Conservation (phyloP, 2,329 filamentous ascomycete species). For the Aspergillus clavatus region DNA sequence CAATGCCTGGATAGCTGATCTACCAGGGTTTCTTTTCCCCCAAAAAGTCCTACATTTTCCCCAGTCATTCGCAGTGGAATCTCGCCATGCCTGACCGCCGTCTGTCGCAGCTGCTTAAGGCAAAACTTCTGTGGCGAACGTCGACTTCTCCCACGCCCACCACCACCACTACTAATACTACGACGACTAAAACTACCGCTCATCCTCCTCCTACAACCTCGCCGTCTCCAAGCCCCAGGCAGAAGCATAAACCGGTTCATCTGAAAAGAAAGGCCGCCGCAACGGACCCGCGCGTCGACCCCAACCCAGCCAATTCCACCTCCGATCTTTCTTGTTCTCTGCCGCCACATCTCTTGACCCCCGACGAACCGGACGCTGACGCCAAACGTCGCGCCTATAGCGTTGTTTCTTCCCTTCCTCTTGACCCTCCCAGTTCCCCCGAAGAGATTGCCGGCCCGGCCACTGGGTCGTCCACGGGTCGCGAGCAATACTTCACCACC, state of each 20-base stretch:
- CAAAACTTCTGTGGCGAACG: conserved; percentile 36
- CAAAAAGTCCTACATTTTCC: too few relatives aligned
- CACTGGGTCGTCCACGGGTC: conserved; percentile 9
- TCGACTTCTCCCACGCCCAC: conserved; percentile 20
- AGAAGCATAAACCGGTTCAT: neutral
- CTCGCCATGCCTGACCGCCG: conserved; percentile 30
- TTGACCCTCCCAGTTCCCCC: conserved; percentile 12
- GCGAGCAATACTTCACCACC: conserved; percentile 3
- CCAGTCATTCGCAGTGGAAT: neutral
- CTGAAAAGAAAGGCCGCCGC: conserved; percentile 16
- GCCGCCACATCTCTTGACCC: conserved; percentile 19
- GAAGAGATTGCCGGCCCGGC: conserved; percentile 14
- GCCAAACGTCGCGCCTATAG: conserved; percentile 21
- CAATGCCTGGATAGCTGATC: neutral
- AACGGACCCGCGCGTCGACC: conserved; percentile 16
- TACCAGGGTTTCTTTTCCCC: neutral
- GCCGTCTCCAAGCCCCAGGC: neutral
- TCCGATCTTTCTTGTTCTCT: conserved; percentile 11
- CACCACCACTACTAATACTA: too few relatives aligned
- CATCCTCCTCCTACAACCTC: too few relatives aligned
- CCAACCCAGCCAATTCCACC: conserved; percentile 3
- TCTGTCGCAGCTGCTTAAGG: conserved; percentile 33
- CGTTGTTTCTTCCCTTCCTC: conserved; percentile 21
- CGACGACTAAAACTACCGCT: too few relatives aligned
- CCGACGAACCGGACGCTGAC: conserved; percentile 9